phyloP scores from a whole-genome alignment of 495 filamentous ascomycete species.

The Trichoderma gamsii region DNA sequence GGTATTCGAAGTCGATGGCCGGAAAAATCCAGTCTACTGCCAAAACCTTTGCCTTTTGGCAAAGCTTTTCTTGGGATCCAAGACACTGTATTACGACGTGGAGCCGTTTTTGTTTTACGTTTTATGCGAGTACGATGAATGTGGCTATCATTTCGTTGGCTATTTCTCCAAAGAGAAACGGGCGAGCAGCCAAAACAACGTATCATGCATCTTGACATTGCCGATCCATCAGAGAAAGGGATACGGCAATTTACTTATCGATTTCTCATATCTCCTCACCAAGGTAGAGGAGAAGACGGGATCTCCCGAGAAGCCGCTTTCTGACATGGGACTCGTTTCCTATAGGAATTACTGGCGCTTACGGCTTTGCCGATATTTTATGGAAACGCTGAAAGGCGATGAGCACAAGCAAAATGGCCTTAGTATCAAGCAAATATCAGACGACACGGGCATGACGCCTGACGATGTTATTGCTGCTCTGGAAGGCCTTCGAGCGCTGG shows the following conservation, averaged over 20 bases:
- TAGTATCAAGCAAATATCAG: conserved; percentile 74
- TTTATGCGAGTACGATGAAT: conserved; percentile 90
- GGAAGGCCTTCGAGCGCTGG: conserved; percentile 79
- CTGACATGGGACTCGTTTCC: conserved; percentile 94
- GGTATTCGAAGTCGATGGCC: conserved; percentile 94
- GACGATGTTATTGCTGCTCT: conserved; percentile 93
- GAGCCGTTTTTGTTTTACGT: conserved; percentile 98
- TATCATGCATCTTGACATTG: conserved; percentile 91
- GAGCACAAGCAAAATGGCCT: conserved; percentile 54
- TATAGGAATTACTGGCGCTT: conserved; percentile 97
- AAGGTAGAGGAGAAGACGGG: conserved; percentile 90
- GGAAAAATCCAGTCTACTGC: conserved; percentile 95
- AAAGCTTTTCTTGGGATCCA: conserved; percentile 93
- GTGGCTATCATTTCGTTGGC: conserved; percentile 94
- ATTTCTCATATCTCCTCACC: conserved; percentile 95
- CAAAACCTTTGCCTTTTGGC: conserved; percentile 95
- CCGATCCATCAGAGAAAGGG: conserved; percentile 96
- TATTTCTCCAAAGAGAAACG: conserved; percentile 99
- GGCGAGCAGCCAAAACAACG: conserved; percentile 90
- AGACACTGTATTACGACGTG: conserved; percentile 97
- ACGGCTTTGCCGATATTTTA: conserved; percentile 69
- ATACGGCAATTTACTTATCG: conserved; percentile 92
- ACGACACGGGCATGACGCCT: conserved; percentile 88
- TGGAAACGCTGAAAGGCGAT: conserved; percentile 39
- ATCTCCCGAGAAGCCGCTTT: conserved; percentile 94